Percentiles rank a stretch among this genome's conserved stretches.
These are phyloP conservation scores for Metschnikowia vanudenii DNA, from an alignment of 805 yeast species.

Conservation along the genomic window DNA sequence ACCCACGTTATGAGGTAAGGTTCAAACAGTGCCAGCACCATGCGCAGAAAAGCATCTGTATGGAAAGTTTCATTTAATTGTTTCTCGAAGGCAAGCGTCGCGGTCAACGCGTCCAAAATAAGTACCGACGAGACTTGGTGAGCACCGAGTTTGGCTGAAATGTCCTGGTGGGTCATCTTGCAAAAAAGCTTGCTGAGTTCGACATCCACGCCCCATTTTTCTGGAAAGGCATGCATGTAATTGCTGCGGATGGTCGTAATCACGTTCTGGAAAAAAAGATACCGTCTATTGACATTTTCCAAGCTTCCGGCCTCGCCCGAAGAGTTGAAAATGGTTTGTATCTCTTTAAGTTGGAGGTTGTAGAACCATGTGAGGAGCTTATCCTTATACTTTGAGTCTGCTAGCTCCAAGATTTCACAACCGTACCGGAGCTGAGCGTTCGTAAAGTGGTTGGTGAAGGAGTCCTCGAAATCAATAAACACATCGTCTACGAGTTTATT, in stretches of 20 bases:
- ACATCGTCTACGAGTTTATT: constrained; percentile 64
- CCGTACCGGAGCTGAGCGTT: constrained; percentile 51
- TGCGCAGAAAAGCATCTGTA: constrained; percentile 40
- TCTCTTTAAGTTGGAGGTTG: constrained; percentile 66
- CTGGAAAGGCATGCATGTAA: constrained; percentile 59
- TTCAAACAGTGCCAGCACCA: constrained; percentile 69
- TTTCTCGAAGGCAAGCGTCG: constrained; percentile 81
- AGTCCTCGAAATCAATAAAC: constrained; percentile 65
- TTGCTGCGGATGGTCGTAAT: constrained; percentile 56
- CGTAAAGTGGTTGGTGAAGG: constrained; percentile 31
- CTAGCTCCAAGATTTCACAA: constrained; percentile 67
- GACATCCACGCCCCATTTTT: constrained; percentile 66
- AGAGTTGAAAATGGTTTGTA: constrained; percentile 68
- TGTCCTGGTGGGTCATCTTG: constrained; percentile 64
- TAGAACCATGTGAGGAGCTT: constrained; percentile 74
- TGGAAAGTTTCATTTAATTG: constrained; percentile 64
- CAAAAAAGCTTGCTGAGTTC: constrained; percentile 64
- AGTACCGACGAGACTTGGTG: constrained; percentile 57
- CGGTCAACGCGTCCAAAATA: constrained; percentile 66
- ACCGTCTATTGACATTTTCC: constrained; percentile 81
- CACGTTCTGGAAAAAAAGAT: constrained; percentile 73
- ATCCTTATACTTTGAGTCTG: constrained; percentile 53
- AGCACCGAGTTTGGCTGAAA: constrained; percentile 47
- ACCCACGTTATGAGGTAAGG: constrained; percentile 88
- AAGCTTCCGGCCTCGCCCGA: constrained; percentile 93